These are phyloP conservation scores for Aureoboletus auriporus DNA, from an alignment of 768 basidiomycete species.

Conservation along the genomic window DNA sequence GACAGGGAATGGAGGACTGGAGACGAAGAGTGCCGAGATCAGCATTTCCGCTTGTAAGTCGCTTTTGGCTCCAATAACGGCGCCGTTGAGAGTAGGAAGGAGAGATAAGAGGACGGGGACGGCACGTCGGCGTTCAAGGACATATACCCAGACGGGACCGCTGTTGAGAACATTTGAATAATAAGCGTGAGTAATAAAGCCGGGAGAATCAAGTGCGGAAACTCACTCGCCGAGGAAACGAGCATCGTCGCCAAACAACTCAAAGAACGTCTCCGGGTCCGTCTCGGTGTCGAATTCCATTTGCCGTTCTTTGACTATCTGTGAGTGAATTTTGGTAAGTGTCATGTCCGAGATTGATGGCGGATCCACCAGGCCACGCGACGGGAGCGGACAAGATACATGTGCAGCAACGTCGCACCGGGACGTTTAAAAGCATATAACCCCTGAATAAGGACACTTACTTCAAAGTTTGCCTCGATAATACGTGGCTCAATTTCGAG, in stretches of 20 bases:
- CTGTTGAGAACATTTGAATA: conserved; percentile 34
- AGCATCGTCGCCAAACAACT: conserved; percentile 77
- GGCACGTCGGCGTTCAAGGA: conserved; percentile 77
- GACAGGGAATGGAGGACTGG: conserved; percentile 76
- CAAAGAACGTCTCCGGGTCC: conserved; percentile 74
- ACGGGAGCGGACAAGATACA: not conserved
- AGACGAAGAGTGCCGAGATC: conserved; percentile 74
- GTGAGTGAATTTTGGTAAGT: conserved; percentile 16
- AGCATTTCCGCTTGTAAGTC: conserved; percentile 69
- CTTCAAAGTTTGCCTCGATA: conserved; percentile 80
- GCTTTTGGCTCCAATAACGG: conserved; percentile 70
- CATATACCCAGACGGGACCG: conserved; percentile 89
- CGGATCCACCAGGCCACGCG: conserved; percentile 13
- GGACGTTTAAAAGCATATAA: conserved; percentile 1
- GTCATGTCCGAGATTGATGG: conserved; percentile 8
- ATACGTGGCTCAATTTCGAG: conserved; percentile 81
- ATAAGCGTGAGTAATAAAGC: conserved; percentile 7
- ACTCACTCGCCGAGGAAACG: conserved; percentile 74
- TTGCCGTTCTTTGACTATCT: conserved; percentile 86
- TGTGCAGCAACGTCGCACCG: conserved; percentile 5
- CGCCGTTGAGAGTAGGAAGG: conserved; percentile 56
- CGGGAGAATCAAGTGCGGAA: not conserved
- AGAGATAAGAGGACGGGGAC: conserved; percentile 77
- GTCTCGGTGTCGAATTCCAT: conserved; percentile 86
- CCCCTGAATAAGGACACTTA: conserved; percentile 30